Percentiles rank a stretch among this genome's conserved stretches.
Conservation (phyloP, 2,329 filamentous ascomycete species). For the Epichloe coenophiala region DNA sequence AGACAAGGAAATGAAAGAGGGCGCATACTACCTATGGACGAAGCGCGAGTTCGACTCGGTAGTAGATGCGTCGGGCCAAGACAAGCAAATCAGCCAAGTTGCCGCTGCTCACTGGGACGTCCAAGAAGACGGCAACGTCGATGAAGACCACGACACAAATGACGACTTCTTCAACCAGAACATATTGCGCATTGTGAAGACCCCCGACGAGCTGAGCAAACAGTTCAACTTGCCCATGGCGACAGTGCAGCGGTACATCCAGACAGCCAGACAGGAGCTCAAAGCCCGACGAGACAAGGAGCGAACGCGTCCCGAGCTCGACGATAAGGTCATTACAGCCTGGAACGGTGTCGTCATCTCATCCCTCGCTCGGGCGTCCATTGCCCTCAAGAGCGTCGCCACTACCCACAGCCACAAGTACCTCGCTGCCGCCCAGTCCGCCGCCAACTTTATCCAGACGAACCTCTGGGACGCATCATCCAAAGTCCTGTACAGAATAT, state of each 20-base stretch:
- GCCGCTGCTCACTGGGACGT: slow-evolving; percentile 79
- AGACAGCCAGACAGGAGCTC: slow-evolving; percentile 53
- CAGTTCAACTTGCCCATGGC: slow-evolving; percentile 61
- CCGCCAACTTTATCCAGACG: slow-evolving; percentile 57
- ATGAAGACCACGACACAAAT: slow-evolving; percentile 68
- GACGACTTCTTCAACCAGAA: slow-evolving; percentile 95
- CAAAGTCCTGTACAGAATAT: slow-evolving; percentile 59
- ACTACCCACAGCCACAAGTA: slow-evolving; percentile 45
- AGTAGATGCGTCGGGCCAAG: slow-evolving; percentile 28
- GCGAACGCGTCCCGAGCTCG: slow-evolving; percentile 62
- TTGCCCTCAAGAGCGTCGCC: slow-evolving; percentile 49
- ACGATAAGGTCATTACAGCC: slow-evolving; percentile 76
- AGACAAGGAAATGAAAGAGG: slow-evolving; percentile 73
- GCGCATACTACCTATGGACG: slow-evolving; percentile 92
- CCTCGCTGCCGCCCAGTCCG: slow-evolving; percentile 49
- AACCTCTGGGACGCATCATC: slow-evolving; percentile 56
- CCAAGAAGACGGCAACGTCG: slow-evolving; percentile 71
- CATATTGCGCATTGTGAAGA: slow-evolving; percentile 60
- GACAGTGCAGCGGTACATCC: slow-evolving; percentile 55
- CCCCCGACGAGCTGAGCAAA: slow-evolving; percentile 53
- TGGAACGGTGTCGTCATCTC: slow-evolving; percentile 86
- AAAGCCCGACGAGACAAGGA: slow-evolving; percentile 58
- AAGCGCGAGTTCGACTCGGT: slow-evolving; percentile 71
- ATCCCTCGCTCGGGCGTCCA: slow-evolving; percentile 63
- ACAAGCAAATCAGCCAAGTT: slow-evolving; percentile 51